Evolutionary conservation across 2,329 filamentous ascomycete genomes (phyloP).

Genomic region (Macroventuria anomochaeta): DNA sequence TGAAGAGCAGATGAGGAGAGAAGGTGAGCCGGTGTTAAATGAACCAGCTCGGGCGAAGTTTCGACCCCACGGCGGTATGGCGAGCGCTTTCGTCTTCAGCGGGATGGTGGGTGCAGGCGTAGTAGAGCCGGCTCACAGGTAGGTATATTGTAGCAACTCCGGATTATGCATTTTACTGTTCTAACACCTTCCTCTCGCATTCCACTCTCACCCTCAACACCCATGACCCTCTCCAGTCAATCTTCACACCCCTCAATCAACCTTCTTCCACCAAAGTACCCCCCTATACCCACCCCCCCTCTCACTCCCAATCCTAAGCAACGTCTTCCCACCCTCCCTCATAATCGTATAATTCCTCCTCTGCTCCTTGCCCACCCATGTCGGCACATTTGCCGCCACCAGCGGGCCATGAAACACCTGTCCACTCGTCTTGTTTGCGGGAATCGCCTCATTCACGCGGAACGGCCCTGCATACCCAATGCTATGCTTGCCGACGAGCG

Average conservation of each 20-base stretch:
- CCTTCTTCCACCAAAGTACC: constrained; percentile 33
- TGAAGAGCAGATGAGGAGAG: neutral
- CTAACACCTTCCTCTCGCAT: too few species aligned
- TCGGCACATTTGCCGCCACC: constrained; percentile 34
- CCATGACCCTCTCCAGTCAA: too few species aligned
- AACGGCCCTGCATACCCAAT: constrained; percentile 38
- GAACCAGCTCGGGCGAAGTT: neutral
- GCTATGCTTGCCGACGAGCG: constrained; percentile 37
- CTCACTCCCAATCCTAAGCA: constrained; percentile 34
- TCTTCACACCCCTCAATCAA: constrained; percentile 22
- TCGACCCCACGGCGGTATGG: neutral
- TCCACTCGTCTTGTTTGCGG: constrained; percentile 25
- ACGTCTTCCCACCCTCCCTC: constrained; percentile 21
- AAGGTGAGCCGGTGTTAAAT: too few species aligned
- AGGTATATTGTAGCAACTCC: neutral
- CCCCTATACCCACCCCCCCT: constrained; percentile 30
- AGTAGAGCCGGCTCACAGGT: neutral
- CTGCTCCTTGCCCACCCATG: constrained; percentile 28
- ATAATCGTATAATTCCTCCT: constrained; percentile 35
- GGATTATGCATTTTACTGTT: too few species aligned
- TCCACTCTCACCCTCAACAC: too few species aligned
- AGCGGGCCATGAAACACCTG: constrained; percentile 40
- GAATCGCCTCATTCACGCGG: constrained; percentile 21
- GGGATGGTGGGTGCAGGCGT: neutral
- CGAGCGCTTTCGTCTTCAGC: neutral